Evolutionary conservation across 352 stramenopile genomes (phyloP).

Genomic region (Globisporangium canariense): DNA sequence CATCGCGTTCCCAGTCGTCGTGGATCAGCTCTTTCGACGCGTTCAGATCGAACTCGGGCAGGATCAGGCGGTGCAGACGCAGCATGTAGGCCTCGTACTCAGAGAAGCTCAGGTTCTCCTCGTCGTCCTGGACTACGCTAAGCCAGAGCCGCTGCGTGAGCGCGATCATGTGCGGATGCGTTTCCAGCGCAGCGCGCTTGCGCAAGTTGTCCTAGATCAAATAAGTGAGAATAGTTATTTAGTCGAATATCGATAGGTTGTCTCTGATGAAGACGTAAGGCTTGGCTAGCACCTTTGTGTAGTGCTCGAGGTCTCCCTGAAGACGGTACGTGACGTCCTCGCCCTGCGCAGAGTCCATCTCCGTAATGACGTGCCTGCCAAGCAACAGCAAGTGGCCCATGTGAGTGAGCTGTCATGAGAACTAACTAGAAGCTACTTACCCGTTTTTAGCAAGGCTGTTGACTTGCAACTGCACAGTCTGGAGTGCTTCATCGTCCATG

Average conservation of each 20-base stretch:
- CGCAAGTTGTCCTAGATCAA: slow-evolving; percentile 52
- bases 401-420: not conserved
- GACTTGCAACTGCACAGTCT: slow-evolving; percentile 49
- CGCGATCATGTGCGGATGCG: slow-evolving; percentile 59
- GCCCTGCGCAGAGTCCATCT: slow-evolving; percentile 23
- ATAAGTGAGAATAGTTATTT: not conserved
- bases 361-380: slow-evolving; percentile 54
- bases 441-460: slow-evolving; percentile 59
- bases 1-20: slow-evolving; percentile 71
- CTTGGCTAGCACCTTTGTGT: slow-evolving; percentile 45
- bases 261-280: no score
- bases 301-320: slow-evolving; percentile 72
- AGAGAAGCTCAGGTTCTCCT: slow-evolving; percentile 33
- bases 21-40: slow-evolving; percentile 60
- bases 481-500: slow-evolving; percentile 29
- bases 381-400: not conserved
- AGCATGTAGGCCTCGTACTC: slow-evolving; percentile 75
- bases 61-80: slow-evolving; percentile 68
- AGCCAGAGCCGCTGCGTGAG: slow-evolving; percentile 74
- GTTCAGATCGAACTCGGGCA: slow-evolving; percentile 67
- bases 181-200: slow-evolving; percentile 55
- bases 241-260: not conserved
- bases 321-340: slow-evolving; percentile 51
- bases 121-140: slow-evolving; percentile 30
- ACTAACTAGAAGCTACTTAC: slow-evolving; percentile 15